Conservation (phyloP, 2,329 filamentous ascomycete species). For the Colletotrichum sp. region DNA sequence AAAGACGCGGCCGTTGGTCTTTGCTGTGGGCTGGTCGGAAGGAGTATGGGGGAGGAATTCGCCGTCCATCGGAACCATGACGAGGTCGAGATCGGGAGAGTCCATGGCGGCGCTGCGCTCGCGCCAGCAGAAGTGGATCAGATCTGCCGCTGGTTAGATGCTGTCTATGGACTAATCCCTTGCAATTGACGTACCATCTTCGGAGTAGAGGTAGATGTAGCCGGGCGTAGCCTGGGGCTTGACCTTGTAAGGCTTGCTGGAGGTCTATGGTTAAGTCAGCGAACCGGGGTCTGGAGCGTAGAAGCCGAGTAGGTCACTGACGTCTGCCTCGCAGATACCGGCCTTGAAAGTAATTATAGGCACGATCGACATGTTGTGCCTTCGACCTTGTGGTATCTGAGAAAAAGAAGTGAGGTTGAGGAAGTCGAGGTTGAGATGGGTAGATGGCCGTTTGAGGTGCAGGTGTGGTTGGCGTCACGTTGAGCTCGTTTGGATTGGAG, state of each 20-base stretch:
- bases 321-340: conserved; percentile 84
- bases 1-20: conserved; percentile 89
- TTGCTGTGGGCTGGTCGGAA: conserved; percentile 57
- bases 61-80: conserved; percentile 92
- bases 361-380: conserved; percentile 72
- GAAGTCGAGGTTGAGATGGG: neutral
- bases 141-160: conserved; percentile 55
- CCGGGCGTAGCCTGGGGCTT: conserved; percentile 76
- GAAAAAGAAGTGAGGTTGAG: neutral
- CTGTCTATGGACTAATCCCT: neutral
- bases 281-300: neutral
- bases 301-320: conserved; percentile 52
- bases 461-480: conserved; percentile 6
- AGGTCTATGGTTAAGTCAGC: conserved; percentile 37
- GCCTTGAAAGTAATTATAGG: conserved; percentile 97
- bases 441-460: neutral
- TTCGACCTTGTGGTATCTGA: conserved; percentile 3
- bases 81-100: conserved; percentile 82
- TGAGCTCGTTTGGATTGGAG: conserved; percentile 10
- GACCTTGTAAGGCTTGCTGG: conserved; percentile 70
- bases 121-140: conserved; percentile 98
- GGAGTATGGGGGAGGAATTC: conserved; percentile 81
- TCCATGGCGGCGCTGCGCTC: conserved; percentile 74
- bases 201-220: conserved; percentile 90
- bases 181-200: conserved; percentile 72